These are phyloP conservation scores for Pulveroboletus sp. DNA, from an alignment of 768 basidiomycete species.

Conservation along the genomic window DNA sequence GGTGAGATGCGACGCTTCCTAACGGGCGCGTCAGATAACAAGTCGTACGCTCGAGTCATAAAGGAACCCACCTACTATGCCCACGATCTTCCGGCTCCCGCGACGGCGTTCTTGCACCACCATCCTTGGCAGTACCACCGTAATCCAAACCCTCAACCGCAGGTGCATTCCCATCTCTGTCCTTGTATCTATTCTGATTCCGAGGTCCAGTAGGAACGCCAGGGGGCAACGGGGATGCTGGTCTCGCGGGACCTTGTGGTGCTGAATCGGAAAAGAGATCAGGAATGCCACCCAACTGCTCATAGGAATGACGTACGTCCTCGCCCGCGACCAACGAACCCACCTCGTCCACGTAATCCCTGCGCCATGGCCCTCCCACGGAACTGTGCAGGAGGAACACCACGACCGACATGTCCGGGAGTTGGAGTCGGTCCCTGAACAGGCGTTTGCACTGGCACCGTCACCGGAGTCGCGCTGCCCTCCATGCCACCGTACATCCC, in stretches of 20 bases:
- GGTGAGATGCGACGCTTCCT: slow-evolving; percentile 76
- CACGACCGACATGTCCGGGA: slow-evolving; percentile 27
- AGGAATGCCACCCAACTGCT: background rate
- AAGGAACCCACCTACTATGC: slow-evolving; percentile 45
- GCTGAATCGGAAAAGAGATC: slow-evolving; percentile 13
- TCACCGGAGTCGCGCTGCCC: slow-evolving; percentile 43
- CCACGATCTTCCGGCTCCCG: slow-evolving; percentile 66
- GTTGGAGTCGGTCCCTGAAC: slow-evolving; percentile 29
- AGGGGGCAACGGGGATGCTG: slow-evolving; percentile 81
- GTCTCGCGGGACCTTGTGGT: slow-evolving; percentile 58
- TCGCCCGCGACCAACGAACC: slow-evolving; percentile 36
- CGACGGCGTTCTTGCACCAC: slow-evolving; percentile 48
- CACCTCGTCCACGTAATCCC: slow-evolving; percentile 42
- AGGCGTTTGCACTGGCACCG: slow-evolving; percentile 36
- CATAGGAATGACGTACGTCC: slow-evolving; percentile 31
- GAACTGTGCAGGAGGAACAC: slow-evolving; percentile 37
- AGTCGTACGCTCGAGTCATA: background rate
- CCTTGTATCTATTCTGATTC: slow-evolving; percentile 88
- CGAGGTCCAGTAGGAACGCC: slow-evolving; percentile 85
- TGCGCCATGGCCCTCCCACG: slow-evolving; percentile 42
- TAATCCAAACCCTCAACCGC: slow-evolving; percentile 89
- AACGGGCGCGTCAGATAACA: slow-evolving; percentile 3
- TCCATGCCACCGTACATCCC: slow-evolving; percentile 70
- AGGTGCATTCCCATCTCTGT: slow-evolving; percentile 78
- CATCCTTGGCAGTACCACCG: slow-evolving; percentile 53